Conservation (phyloP, 164 flowering plant species). For the Sedum album region DNA sequence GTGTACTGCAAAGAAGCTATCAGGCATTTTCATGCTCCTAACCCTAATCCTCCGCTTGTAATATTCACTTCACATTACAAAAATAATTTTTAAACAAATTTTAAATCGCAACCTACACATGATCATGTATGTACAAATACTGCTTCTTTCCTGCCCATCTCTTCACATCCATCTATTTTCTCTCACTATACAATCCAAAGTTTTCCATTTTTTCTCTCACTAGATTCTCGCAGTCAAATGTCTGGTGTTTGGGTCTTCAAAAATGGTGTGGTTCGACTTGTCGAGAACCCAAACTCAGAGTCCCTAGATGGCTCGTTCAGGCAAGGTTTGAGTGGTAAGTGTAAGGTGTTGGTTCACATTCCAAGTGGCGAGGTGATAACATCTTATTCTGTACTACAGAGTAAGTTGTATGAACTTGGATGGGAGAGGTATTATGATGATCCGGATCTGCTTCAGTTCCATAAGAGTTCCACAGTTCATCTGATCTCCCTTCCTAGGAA, state of each 20-base stretch:
- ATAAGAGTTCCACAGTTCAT: constrained; percentile 64
- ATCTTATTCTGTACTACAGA: constrained; percentile 45
- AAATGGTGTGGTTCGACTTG: constrained; percentile 66
- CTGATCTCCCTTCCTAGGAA: constrained; percentile 87
- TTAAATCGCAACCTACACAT: not conserved
- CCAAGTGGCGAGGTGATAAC: constrained; percentile 54
- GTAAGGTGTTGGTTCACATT: constrained; percentile 55
- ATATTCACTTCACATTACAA: constrained; percentile 2
- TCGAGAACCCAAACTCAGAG: constrained; percentile 50
- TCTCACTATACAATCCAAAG: not conserved
- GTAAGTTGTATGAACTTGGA: constrained; percentile 47
- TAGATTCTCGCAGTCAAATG: constrained; percentile 27
- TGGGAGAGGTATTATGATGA: constrained; percentile 91
- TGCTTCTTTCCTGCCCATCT: not conserved
- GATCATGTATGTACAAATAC: not conserved
- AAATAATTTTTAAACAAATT: not conserved
- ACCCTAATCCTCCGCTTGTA: not conserved
- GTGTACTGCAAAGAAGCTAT: not conserved
- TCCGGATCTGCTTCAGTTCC: constrained; percentile 76
- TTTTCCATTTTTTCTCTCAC: not conserved
- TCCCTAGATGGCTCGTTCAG: constrained; percentile 17
- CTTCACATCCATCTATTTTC: not conserved
- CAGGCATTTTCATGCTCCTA: not conserved
- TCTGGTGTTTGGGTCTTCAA: constrained; percentile 96
- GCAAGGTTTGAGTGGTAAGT: constrained; percentile 16